A percentile compares a stretch with the other conserved stretches of the same genome.
Conservation (phyloP, 1,139 yeast genomes). For the Wickerhamiella infanticola region DNA sequence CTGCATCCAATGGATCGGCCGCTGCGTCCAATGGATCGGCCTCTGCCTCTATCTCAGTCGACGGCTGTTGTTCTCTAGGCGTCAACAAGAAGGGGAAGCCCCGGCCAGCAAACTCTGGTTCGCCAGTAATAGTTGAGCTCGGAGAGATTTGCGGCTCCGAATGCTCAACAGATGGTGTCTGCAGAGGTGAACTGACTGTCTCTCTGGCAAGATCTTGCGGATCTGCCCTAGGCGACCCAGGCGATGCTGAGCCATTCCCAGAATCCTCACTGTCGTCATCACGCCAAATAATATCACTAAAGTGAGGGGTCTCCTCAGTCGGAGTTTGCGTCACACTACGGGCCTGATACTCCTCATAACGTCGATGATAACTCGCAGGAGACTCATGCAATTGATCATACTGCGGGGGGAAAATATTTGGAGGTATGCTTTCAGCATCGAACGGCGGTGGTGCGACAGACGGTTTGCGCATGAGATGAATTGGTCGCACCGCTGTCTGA, state of each 20-base stretch:
- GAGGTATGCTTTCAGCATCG: slow-evolving; percentile 19
- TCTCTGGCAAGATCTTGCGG: no score
- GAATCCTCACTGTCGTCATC: slow-evolving; percentile 8
- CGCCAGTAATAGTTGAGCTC: no score
- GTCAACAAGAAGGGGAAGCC: no score
- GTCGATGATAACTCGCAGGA: slow-evolving; percentile 9
- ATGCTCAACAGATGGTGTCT: no score
- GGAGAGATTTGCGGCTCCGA: no score
- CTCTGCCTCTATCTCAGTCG: no score
- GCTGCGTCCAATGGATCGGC: no score
- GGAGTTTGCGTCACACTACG: background rate
- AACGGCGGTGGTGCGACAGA: slow-evolving; percentile 33
- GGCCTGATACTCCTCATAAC: slow-evolving; percentile 11
- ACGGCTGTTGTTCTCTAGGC: no score
- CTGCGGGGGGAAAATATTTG: slow-evolving; percentile 11
- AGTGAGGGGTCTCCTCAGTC: slow-evolving; percentile 1
- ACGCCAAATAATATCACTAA: slow-evolving; percentile 14
- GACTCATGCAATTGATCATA: slow-evolving; percentile 10
- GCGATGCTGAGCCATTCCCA: background rate
- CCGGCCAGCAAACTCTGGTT: no score
- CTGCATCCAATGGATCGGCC: no score
- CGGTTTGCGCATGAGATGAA: slow-evolving; percentile 29
- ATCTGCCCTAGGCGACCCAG: no score
- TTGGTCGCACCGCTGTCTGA: slow-evolving; percentile 20
- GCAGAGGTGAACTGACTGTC: no score